phyloP scores from a whole-genome alignment of 1,139 yeast species.

The Debaryomyces nepalensis region DNA sequence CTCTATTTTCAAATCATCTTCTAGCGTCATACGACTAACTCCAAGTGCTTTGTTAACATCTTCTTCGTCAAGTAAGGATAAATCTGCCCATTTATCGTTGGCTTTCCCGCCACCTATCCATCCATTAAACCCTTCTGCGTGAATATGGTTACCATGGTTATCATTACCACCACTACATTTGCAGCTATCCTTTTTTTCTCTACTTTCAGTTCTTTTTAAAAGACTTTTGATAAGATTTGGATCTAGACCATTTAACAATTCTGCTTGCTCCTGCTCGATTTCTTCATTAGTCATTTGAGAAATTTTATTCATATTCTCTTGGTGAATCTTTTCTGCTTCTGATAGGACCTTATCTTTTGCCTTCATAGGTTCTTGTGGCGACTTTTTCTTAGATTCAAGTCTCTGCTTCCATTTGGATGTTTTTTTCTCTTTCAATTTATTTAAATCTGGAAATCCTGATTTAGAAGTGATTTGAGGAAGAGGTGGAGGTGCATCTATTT shows the following conservation, averaged over 20 bases:
- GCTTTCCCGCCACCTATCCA: slow-evolving; percentile 73
- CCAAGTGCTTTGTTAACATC: slow-evolving; percentile 50
- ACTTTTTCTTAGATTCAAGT: slow-evolving; percentile 7
- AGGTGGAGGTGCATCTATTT: slow-evolving; percentile 42
- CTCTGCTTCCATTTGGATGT: slow-evolving; percentile 31
- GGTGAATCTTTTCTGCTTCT: slow-evolving; percentile 76
- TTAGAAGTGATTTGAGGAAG: slow-evolving; percentile 34
- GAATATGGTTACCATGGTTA: slow-evolving; percentile 38
- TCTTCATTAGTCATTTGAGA: slow-evolving; percentile 70
- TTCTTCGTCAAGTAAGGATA: slow-evolving; percentile 40
- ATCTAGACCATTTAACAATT: slow-evolving; percentile 66
- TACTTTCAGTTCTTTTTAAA: slow-evolving; percentile 44
- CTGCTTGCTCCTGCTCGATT: slow-evolving; percentile 66
- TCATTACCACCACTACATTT: slow-evolving; percentile 23
- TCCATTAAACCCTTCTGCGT: slow-evolving; percentile 69
- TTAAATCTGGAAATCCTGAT: slow-evolving; percentile 52
- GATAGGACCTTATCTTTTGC: slow-evolving; percentile 24
- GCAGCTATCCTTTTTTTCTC: slow-evolving; percentile 21
- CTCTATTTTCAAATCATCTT: slow-evolving; percentile 16
- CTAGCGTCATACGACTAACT: slow-evolving; percentile 19
- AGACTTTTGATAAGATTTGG: slow-evolving; percentile 69
- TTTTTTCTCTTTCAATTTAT: slow-evolving; percentile 26
- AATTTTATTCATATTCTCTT: slow-evolving; percentile 70
- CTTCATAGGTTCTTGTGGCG: background rate
- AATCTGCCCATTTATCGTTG: slow-evolving; percentile 36